Conservation (phyloP, 176 grass and related monocot genomes). For the Miscanthus lutarioriparius region DNA sequence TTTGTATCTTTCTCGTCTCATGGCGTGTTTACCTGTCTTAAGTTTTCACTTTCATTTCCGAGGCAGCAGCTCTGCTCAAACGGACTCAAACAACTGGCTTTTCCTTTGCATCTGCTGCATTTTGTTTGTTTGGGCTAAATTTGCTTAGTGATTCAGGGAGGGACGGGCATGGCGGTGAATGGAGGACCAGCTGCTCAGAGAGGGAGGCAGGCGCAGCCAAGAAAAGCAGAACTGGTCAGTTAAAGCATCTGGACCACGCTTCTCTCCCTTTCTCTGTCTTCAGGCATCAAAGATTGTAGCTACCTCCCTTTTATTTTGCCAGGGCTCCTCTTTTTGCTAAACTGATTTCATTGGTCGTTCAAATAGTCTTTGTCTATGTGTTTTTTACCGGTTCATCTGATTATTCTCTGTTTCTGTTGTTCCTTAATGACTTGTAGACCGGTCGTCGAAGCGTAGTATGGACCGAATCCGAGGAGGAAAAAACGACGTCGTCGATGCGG, state of each 20-base stretch:
- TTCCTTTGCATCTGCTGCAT: constrained; percentile 11
- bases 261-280: constrained; percentile 37
- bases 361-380: not conserved
- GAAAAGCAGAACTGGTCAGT: constrained; percentile 96
- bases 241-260: constrained; percentile 49
- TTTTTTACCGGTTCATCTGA: not conserved
- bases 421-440: constrained; percentile 16
- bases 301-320: constrained; percentile 26
- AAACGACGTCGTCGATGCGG: constrained; percentile 46
- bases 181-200: constrained; percentile 79
- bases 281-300: constrained; percentile 46
- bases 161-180: constrained; percentile 45
- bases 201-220: constrained; percentile 70
- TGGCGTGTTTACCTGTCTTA: constrained; percentile 28
- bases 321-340: constrained; percentile 27
- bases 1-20: constrained; percentile 34
- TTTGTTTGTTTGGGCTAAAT: constrained; percentile 36
- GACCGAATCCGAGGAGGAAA: constrained; percentile 43
- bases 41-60: constrained; percentile 46
- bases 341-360: constrained; percentile 17
- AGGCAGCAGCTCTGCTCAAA: constrained; percentile 28
- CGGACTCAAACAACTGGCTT: constrained; percentile 31
- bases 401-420: not conserved
- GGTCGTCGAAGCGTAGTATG: constrained; percentile 10
- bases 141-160: constrained; percentile 38